Evolutionary conservation across 192 early-diverging fungal species (phyloP).

Genomic region (Coemansia sp.): DNA sequence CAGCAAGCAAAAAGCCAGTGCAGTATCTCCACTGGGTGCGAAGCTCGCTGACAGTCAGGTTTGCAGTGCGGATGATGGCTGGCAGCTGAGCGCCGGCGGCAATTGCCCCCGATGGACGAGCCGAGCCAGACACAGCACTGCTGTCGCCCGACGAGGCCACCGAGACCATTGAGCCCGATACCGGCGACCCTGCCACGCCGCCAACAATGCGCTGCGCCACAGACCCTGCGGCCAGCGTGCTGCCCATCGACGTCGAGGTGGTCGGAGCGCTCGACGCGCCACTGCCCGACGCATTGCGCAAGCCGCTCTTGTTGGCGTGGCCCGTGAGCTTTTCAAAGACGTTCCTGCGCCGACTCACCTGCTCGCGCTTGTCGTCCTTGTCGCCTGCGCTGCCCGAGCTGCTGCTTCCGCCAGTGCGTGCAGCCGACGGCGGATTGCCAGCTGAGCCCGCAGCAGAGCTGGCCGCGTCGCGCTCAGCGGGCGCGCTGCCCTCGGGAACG

Average conservation of each 20-base stretch:
- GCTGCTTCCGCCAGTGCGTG: neutral
- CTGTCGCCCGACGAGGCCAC: neutral
- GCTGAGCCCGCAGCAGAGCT: neutral
- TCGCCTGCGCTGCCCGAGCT: conserved; percentile 1
- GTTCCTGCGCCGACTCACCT: conserved; percentile 36
- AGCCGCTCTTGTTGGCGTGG: conserved; percentile 26
- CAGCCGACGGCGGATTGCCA: neutral
- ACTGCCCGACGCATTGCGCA: conserved; percentile 4
- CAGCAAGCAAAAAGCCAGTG: conserved; percentile 51
- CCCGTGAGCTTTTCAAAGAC: conserved; percentile 52
- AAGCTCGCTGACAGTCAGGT: conserved; percentile 38
- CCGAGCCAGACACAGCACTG: neutral
- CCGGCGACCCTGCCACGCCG: neutral
- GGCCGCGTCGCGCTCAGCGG: conserved; percentile 21
- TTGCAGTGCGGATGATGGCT: conserved; percentile 24
- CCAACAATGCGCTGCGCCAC: conserved; percentile 1
- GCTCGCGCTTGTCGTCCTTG: conserved; percentile 31
- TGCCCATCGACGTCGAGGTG: neutral
- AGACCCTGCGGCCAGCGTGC: neutral
- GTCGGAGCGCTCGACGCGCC: neutral
- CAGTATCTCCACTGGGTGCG: conserved; percentile 54
- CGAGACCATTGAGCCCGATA: conserved; percentile 1
- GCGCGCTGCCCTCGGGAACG: conserved; percentile 19
- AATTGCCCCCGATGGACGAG: conserved; percentile 18
- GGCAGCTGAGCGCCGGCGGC: conserved; percentile 45